Percentiles rank a stretch among this genome's conserved stretches.
These are phyloP conservation scores for Cyclotella sp. DNA, from an alignment of 108 stramenopile genomes.

Conservation along the genomic window DNA sequence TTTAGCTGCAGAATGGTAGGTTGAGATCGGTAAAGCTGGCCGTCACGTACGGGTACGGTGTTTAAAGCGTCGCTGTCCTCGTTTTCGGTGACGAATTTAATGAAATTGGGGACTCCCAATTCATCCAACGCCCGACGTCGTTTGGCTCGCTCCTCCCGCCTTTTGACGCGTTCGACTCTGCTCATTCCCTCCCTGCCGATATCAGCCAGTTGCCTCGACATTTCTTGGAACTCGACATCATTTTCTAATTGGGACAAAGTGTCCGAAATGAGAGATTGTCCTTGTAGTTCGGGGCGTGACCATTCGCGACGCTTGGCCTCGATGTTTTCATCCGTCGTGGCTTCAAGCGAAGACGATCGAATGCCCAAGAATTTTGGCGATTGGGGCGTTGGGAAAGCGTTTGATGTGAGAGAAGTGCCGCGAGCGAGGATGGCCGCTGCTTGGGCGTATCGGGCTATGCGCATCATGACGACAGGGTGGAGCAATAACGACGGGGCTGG, in stretches of 20 bases:
- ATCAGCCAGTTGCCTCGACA: constrained; percentile 53
- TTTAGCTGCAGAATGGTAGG: constrained; percentile 93
- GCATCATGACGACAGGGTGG: background rate
- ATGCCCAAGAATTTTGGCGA: background rate
- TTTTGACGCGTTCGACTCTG: constrained; percentile 81
- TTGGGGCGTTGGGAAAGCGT: constrained; percentile 22
- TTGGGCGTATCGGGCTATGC: constrained; percentile 9
- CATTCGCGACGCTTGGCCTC: constrained; percentile 29
- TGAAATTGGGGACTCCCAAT: constrained; percentile 85
- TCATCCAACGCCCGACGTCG: constrained; percentile 89
- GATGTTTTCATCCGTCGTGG: constrained; percentile 28
- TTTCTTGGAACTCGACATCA: constrained; percentile 77
- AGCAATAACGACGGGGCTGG: background rate
- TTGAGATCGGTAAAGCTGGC: constrained; percentile 33
- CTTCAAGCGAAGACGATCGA: background rate
- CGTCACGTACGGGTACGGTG: constrained; percentile 13
- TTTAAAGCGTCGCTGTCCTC: constrained; percentile 15
- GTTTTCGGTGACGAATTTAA: constrained; percentile 64
- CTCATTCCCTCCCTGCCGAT: constrained; percentile 73
- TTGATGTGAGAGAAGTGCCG: constrained; percentile 7
- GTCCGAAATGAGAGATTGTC: constrained; percentile 64
- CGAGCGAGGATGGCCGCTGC: constrained; percentile 43
- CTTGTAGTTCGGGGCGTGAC: constrained; percentile 25
- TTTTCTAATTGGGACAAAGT: constrained; percentile 69
- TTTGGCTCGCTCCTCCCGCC: constrained; percentile 85